A percentile compares a stretch with the other conserved stretches of the same genome.
Conservation (phyloP, 768 basidiomycete genomes). For the Phylloporus arenicola region DNA sequence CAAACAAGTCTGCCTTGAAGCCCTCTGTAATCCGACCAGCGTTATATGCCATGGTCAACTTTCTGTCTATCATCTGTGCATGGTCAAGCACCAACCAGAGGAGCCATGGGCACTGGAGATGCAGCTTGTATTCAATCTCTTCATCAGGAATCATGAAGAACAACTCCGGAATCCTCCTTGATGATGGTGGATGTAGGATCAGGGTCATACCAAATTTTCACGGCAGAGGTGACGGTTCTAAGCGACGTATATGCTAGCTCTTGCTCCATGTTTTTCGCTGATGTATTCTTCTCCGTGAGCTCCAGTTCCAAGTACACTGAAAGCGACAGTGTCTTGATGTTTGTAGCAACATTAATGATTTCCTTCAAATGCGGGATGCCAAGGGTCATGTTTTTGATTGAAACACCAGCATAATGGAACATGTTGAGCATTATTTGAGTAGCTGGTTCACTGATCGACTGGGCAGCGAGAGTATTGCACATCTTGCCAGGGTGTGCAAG, state of each 20-base stretch:
- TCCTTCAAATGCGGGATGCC: slow-evolving; percentile 99
- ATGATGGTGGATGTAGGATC: slow-evolving; percentile 89
- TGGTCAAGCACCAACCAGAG: slow-evolving; percentile 95
- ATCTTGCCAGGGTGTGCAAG: slow-evolving; percentile 94
- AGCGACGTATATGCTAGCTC: slow-evolving; percentile 92
- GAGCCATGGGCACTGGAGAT: slow-evolving; percentile 94
- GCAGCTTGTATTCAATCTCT: slow-evolving; percentile 85
- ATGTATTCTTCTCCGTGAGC: slow-evolving; percentile 49
- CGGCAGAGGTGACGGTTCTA: slow-evolving; percentile 88
- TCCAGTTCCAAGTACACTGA: slow-evolving; percentile 81
- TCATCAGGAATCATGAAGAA: slow-evolving; percentile 99
- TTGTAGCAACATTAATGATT: slow-evolving; percentile 98
- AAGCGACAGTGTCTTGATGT: slow-evolving; percentile 98
- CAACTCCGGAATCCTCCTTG: slow-evolving; percentile 88
- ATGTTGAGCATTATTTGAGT: slow-evolving; percentile 99
- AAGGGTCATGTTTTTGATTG: slow-evolving; percentile 98
- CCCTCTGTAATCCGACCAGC: slow-evolving; percentile 73
- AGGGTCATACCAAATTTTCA: slow-evolving; percentile 98
- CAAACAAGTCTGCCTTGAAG: slow-evolving; percentile 93
- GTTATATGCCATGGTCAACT: slow-evolving; percentile 61
- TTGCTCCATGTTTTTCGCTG: slow-evolving; percentile 87
- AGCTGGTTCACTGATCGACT: slow-evolving; percentile 98
- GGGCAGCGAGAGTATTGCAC: slow-evolving; percentile 96
- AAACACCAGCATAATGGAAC: slow-evolving; percentile 99
- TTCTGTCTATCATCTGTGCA: slow-evolving; percentile 96